Evolutionary conservation across 2,329 filamentous ascomycete genomes (phyloP), one percentile per base, ranked within the genome.

Genomic region (Colletotrichum simmondsii): DNA sequence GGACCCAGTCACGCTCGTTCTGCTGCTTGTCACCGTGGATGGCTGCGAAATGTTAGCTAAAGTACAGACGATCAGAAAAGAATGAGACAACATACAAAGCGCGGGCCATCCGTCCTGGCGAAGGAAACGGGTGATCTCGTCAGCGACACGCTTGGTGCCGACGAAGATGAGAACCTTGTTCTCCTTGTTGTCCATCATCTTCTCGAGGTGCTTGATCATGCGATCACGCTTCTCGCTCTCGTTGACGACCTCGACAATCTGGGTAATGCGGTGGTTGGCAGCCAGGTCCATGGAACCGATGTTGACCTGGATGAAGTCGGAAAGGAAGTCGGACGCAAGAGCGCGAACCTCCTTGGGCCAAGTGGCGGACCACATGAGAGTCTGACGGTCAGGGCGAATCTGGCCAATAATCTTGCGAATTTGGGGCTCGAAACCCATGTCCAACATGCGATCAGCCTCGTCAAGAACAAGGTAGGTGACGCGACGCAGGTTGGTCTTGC

Each of bases 391-490:
- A 66, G 97, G 97, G 78, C 97, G 95, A 85, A 98, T 98, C 87
- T 99, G 97, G 75, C 93, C 90, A 78, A 99, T 95, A 77, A 99
- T 98, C 89, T 98, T 98, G 88, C 97, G 95, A 80, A 99, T 98
- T 85, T 98, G 97, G 77, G 97, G 97, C 87, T 99, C 97, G 86
- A 99, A 98, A 91, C 97, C 97, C 97, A 99, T 99, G 87, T 99
- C 97, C 83, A 99, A 90, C 97, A 99, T 99, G 81, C 97, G 96
- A 87, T 99, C 97, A 83, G 97, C 97, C 88, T 99, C 97, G 80
- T 99, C 97, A 76, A 99, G 95, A 77, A 98, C 97, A 71, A 99
- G 89, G 87, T 99, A 99, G 69, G 97, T 99, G 75, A 98, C 95
- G 83, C 97, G 95, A 77, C 96, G 96, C 75, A 99, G 91, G 87